Percentiles rank a stretch among this genome's conserved stretches.
Conservation (phyloP, 768 basidiomycete genomes). For the Naganishia vishniacii region DNA sequence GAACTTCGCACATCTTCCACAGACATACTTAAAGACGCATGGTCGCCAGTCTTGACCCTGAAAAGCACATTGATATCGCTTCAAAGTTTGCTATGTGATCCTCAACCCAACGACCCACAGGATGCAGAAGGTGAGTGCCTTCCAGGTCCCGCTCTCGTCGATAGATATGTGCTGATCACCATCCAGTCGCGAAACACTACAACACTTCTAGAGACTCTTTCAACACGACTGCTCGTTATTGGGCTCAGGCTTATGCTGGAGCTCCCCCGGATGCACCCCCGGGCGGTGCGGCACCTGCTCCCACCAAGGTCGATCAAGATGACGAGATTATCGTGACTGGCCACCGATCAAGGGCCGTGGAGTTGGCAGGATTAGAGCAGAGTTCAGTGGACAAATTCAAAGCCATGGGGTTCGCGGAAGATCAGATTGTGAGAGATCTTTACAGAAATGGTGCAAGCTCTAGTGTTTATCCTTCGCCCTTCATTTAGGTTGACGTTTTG, state of each 20-base stretch:
- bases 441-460: too few species aligned
- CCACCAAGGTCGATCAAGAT: not conserved
- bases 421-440: slow-evolving; percentile 70
- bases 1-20: slow-evolving; percentile 48
- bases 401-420: slow-evolving; percentile 70
- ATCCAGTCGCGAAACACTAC: slow-evolving; percentile 82
- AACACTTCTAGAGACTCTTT: slow-evolving; percentile 80
- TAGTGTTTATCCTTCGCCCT: not conserved
- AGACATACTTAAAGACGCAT: slow-evolving; percentile 59
- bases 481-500: slow-evolving; percentile 72
- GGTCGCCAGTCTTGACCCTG: slow-evolving; percentile 65
- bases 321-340: slow-evolving; percentile 48
- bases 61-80: slow-evolving; percentile 93
- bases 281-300: slow-evolving; percentile 15
- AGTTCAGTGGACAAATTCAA: slow-evolving; percentile 81
- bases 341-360: slow-evolving; percentile 49
- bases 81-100: slow-evolving; percentile 84
- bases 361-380: slow-evolving; percentile 72
- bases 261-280: slow-evolving; percentile 51
- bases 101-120: slow-evolving; percentile 93
- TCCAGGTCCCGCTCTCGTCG: not conserved
- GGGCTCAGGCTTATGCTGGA: slow-evolving; percentile 87
- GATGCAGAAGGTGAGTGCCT: slow-evolving; percentile 69
- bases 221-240: slow-evolving; percentile 85
- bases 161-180: not conserved